Percentiles rank a stretch among this genome's conserved stretches.
phyloP scores from a whole-genome alignment of 768 basidiomycete species.

The Russula earlei region DNA sequence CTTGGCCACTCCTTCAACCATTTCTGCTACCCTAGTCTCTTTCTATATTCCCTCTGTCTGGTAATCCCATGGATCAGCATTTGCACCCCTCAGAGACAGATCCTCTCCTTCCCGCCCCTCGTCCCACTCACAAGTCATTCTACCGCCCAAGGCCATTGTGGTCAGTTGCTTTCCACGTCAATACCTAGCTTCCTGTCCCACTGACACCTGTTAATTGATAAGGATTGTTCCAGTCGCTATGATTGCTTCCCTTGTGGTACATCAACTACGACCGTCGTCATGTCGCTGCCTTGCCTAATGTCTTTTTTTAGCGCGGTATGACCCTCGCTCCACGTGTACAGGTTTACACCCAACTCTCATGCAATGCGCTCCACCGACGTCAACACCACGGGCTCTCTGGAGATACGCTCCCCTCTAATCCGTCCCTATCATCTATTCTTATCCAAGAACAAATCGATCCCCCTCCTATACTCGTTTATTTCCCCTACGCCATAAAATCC shows the following conservation, averaged over 20 bases:
- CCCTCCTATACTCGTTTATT: not conserved
- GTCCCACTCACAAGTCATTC: constrained; percentile 35
- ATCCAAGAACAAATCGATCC: not conserved
- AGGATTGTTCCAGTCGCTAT: constrained; percentile 72
- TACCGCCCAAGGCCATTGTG: constrained; percentile 43
- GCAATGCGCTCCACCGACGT: constrained; percentile 41
- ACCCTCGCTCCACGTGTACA: constrained; percentile 72
- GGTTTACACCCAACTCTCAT: constrained; percentile 71
- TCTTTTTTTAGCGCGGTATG: constrained; percentile 54
- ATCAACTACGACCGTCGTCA: constrained; percentile 19
- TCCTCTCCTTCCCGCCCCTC: constrained; percentile 7
- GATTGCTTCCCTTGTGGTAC: constrained; percentile 54
- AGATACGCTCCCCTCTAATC: not conserved
- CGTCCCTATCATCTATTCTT: not conserved
- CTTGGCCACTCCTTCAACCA: not conserved
- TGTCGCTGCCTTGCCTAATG: not conserved
- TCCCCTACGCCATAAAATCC: constrained; percentile 13
- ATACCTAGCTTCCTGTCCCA: not conserved
- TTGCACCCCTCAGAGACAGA: constrained; percentile 11
- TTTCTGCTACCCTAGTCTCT: not conserved
- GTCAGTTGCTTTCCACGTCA: constrained; percentile 21
- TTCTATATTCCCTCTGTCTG: not conserved
- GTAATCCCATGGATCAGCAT: not conserved
- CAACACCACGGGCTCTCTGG: constrained; percentile 32
- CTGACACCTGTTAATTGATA: not conserved